Base-by-base conservation (phyloP, 1,284 basidiomycete genomes). In the Sphagnurus paluster region DNA sequence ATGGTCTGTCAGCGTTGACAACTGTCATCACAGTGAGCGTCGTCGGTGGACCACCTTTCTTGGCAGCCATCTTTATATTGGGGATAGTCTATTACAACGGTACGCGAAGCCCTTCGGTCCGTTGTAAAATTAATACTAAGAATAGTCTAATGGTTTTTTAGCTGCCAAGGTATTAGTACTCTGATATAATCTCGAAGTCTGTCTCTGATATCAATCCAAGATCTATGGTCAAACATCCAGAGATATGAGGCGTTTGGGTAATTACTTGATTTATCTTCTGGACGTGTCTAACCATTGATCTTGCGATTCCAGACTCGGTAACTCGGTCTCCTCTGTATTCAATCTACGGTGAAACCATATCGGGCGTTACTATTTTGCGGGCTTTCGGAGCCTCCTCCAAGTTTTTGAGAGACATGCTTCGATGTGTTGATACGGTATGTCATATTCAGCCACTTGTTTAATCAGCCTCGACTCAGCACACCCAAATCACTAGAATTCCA, bases 321-420 rank as follows among this genome's bases (percentile, higher is more conserved):
- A 93, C 92, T 6, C 83, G 92, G 28, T 94, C 91, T 0, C 94
- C 94, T 0, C 69, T 98, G 11, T 97, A 96, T 65, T 93, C 90
- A 0, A 87, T 95, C 37, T 97, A 93, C 55, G 90, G 88, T 2
- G 93, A 96, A 66, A 92, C 90, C 0, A 93, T 94, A 44, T 78
- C 90, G 2, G 93, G 92, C n/a, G 87, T 89, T 13, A 79, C 90
- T 0, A 87, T 95, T 39, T 71, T 96, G 30, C 87, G 94, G 36
- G 87, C 93, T 1, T 96, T 94, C 59, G 93, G 93, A 14, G 88
- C 87, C 10, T 84, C 84, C 23, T 90, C 90, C 20, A 90, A 92
- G 59, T 88, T 95, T 59, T 70, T 98, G 56, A 72, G 87, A 46
- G 84, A 92, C 53, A 94, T 95, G 91, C 75, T 93, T 44, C 77